These are phyloP conservation scores for Penicillium egyptiacum DNA, from an alignment of 495 filamentous ascomycete genomes.

Conservation along the genomic window DNA sequence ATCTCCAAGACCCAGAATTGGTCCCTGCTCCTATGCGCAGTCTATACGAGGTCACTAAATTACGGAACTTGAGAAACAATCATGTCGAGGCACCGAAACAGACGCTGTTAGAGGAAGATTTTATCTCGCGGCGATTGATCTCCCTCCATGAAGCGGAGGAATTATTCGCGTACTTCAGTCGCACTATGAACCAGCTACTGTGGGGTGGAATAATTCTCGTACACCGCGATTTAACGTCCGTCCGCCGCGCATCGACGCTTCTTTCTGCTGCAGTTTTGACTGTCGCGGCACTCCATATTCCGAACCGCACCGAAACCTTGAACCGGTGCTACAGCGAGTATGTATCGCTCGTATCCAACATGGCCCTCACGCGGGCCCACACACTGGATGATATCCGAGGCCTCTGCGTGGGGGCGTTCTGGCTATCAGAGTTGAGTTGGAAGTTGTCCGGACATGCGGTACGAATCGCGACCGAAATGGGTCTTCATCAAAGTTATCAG, in stretches of 20 bases:
- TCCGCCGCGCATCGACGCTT: constrained; percentile 50
- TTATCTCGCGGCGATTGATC: constrained; percentile 50
- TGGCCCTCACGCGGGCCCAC: constrained; percentile 51
- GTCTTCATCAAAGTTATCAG: constrained; percentile 52
- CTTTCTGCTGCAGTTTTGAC: constrained; percentile 53
- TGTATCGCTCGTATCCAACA: constrained; percentile 50
- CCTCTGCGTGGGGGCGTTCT: constrained; percentile 54
- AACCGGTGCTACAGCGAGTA: constrained; percentile 54
- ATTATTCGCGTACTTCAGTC: constrained; percentile 53
- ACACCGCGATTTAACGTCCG: constrained; percentile 48
- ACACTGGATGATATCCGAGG: constrained; percentile 54
- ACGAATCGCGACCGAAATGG: constrained; percentile 54
- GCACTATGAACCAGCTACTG: constrained; percentile 55
- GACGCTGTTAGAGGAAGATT: constrained; percentile 52
- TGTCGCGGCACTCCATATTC: constrained; percentile 54
- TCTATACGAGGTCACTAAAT: constrained; percentile 60
- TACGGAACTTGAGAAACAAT: constrained; percentile 53
- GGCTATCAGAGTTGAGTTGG: constrained; percentile 55
- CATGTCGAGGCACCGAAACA: constrained; percentile 44
- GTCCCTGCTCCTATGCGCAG: constrained; percentile 59
- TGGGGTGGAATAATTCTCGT: constrained; percentile 58
- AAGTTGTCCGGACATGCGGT: constrained; percentile 55
- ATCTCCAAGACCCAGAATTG: constrained; percentile 46
- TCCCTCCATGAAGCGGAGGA: constrained; percentile 52
- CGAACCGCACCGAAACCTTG: constrained; percentile 49